phyloP scores from a whole-genome alignment of 176 grass and related monocot species.

The Phragmites australis region DNA sequence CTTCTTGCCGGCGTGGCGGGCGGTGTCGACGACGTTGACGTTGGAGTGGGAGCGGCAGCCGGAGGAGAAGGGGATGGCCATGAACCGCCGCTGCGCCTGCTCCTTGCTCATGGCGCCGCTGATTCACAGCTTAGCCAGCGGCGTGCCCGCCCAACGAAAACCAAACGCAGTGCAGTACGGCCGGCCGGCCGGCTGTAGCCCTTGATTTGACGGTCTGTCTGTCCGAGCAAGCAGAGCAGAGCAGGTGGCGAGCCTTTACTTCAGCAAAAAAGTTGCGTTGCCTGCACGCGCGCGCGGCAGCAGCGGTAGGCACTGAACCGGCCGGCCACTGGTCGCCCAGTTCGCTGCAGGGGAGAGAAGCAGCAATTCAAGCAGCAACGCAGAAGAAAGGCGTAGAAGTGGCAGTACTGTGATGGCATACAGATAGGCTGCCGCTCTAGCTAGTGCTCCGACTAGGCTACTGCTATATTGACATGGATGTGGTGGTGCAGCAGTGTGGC shows the following conservation, averaged over 20 bases:
- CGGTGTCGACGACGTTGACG: slow-evolving; percentile 56
- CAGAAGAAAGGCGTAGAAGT: not conserved
- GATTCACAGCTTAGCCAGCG: not conserved
- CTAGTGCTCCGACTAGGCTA: not conserved
- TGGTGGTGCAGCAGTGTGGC: not conserved
- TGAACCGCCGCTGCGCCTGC: slow-evolving; percentile 55
- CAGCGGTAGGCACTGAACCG: not conserved
- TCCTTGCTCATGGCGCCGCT: slow-evolving; percentile 41
- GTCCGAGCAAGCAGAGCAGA: not conserved
- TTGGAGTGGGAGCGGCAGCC: slow-evolving; percentile 69
- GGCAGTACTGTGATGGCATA: slow-evolving; percentile 4
- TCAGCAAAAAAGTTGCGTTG: not conserved
- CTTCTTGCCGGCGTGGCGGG: slow-evolving; percentile 41
- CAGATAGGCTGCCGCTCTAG: not conserved
- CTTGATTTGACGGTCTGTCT: not conserved
- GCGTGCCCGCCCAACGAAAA: not conserved
- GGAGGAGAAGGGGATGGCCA: slow-evolving; percentile 79
- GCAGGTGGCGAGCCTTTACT: slow-evolving; percentile 19
- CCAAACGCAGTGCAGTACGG: not conserved
- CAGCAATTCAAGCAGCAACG: no score
- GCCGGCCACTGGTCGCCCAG: slow-evolving; percentile 14
- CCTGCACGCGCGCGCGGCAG: not conserved
- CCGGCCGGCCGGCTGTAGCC: not conserved
- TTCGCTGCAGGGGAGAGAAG: not conserved
- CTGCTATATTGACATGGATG: not conserved